Evolutionary conservation across 2,329 filamentous ascomycete species (phyloP).

Genomic region (Aspergillus fumigatiaffinis): DNA sequence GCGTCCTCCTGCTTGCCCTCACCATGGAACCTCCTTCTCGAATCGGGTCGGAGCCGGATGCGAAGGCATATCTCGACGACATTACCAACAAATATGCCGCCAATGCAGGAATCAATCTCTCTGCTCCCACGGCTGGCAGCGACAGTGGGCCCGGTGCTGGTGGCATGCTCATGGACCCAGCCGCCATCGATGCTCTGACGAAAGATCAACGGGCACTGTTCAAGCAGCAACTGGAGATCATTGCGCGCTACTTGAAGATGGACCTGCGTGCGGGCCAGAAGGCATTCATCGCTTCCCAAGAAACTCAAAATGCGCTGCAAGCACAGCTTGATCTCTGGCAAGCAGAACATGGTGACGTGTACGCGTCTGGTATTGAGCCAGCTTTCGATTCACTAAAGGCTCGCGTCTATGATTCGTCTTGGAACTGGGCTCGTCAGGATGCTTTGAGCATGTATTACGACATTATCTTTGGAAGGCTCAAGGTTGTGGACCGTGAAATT

Average conservation of each 20-base stretch:
- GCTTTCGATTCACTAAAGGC: conserved; percentile 92
- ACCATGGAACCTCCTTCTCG: conserved; percentile 90
- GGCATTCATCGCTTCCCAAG: conserved; percentile 76
- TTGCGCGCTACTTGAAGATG: conserved; percentile 94
- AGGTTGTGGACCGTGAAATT: conserved; percentile 93
- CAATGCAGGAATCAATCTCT: conserved; percentile 76
- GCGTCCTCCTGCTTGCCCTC: conserved; percentile 78
- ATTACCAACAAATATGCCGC: conserved; percentile 85
- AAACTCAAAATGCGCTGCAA: conserved; percentile 83
- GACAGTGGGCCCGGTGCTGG: conserved; percentile 66
- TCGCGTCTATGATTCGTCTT: conserved; percentile 93
- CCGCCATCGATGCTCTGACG: conserved; percentile 91
- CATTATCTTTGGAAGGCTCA: conserved; percentile 92
- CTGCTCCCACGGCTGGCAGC: conserved; percentile 65
- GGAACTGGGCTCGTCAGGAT: conserved; percentile 99
- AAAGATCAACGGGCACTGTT: conserved; percentile 95
- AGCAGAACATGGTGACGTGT: conserved; percentile 93
- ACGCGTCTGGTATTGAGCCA: conserved; percentile 89
- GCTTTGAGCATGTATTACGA: conserved; percentile 98
- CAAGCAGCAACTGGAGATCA: conserved; percentile 96
- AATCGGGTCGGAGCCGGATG: conserved; percentile 83
- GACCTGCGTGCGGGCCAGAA: conserved; percentile 96
- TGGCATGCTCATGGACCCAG: conserved; percentile 99
- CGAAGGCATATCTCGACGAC: conserved; percentile 87
- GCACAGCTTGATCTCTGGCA: conserved; percentile 93